Percentiles rank a stretch among this genome's conserved stretches.
Conservation (phyloP, 2,329 filamentous ascomycete genomes). For the Lasiodiplodia gonubiensis region DNA sequence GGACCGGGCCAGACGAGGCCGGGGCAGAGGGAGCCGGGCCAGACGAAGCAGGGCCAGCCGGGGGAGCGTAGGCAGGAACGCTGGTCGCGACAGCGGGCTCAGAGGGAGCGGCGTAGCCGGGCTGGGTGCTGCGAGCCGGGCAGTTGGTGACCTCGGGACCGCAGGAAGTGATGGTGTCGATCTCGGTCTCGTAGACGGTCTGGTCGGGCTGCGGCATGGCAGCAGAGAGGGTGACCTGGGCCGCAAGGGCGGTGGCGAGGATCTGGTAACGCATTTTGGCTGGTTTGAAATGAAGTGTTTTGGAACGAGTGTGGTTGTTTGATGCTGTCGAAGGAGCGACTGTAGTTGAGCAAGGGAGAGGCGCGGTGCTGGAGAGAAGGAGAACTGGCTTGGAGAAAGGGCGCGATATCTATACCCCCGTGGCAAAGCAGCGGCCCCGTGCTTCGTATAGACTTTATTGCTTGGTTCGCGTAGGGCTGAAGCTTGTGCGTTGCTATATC, state of each 20-base stretch:
- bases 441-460: constrained; percentile 23
- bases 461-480: constrained; percentile 23
- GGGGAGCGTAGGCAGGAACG: neutral
- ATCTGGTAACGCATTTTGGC: constrained; percentile 22
- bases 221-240: constrained; percentile 7
- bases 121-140: constrained; percentile 29
- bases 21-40: constrained; percentile 5
- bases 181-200: constrained; percentile 29
- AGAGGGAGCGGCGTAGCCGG: constrained; percentile 13
- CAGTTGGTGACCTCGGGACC: constrained; percentile 31
- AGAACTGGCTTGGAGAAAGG: neutral
- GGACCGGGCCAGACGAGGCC: constrained; percentile 1
- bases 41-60: neutral
- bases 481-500: constrained; percentile 12
- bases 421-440: neutral
- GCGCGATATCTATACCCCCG: constrained; percentile 16
- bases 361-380: constrained; percentile 2
- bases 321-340: constrained; percentile 9
- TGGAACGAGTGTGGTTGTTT: constrained; percentile 12
- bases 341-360: constrained; percentile 10
- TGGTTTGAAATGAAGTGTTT: neutral
- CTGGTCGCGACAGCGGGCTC: neutral
- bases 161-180: constrained; percentile 29
- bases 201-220: constrained; percentile 18
- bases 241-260: constrained; percentile 20